These are phyloP conservation scores for Pythium brachiatum DNA, from an alignment of 352 stramenopile genomes.

Conservation along the genomic window DNA sequence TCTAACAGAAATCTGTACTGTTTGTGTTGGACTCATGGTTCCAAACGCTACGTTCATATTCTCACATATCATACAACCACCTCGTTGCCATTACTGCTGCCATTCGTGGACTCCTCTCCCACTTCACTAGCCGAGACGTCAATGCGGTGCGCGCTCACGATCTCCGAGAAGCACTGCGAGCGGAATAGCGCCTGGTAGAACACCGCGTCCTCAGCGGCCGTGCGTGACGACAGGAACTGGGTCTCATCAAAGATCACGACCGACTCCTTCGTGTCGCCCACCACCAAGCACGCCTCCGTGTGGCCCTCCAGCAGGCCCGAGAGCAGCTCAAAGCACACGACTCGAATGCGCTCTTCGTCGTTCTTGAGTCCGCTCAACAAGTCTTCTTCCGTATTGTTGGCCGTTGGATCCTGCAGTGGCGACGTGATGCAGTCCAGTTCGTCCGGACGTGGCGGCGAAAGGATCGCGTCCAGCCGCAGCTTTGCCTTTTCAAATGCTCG, in stretches of 20 bases:
- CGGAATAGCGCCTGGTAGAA: conserved; percentile 74
- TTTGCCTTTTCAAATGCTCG: conserved; percentile 41
- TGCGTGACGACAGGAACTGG: conserved; percentile 68
- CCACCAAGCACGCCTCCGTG: conserved; percentile 72
- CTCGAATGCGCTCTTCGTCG: conserved; percentile 38
- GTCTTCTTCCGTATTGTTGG: background rate
- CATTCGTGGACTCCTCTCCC: conserved; percentile 6
- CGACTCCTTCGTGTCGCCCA: conserved; percentile 83
- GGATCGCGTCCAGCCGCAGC: conserved; percentile 49
- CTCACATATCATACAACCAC: background rate
- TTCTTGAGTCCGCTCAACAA: conserved; percentile 11
- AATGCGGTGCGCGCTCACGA: conserved; percentile 75
- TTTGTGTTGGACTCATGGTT: background rate
- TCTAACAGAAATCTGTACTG: conserved; percentile 16
- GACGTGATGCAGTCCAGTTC: conserved; percentile 4
- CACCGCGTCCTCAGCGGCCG: conserved; percentile 39
- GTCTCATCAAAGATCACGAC: conserved; percentile 88
- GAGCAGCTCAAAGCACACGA: conserved; percentile 71
- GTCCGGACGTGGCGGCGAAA: conserved; percentile 32
- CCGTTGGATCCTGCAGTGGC: background rate
- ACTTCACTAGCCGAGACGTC: conserved; percentile 40
- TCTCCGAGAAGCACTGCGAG: conserved; percentile 83
- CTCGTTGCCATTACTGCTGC: conserved; percentile 8
- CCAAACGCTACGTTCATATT: background rate
- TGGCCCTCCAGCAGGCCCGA: conserved; percentile 58